A percentile compares a stretch with the other conserved stretches of the same genome.
Evolutionary conservation across 2,329 filamentous ascomycete species (phyloP).

Genomic region (Metarhizium brunneum): DNA sequence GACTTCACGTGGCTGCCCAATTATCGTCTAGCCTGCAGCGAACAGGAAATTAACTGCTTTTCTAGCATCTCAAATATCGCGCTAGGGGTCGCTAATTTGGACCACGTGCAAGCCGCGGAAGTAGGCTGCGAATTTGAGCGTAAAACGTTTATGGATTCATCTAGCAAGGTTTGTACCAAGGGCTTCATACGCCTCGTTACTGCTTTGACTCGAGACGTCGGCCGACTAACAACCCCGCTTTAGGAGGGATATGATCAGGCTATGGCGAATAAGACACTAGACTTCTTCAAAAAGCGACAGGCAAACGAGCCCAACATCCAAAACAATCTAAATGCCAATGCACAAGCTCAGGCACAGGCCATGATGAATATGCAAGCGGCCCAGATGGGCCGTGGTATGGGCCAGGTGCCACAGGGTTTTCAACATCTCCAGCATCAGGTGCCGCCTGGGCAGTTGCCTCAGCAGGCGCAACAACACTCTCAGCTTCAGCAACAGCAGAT

Average conservation of each 20-base stretch:
- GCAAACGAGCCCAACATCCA: constrained; percentile 39
- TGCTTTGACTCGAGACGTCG: too few relatives aligned
- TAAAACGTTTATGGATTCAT: constrained; percentile 34
- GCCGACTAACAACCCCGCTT: constrained; percentile 8
- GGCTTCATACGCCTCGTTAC: constrained; percentile 9
- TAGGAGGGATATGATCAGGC: constrained; percentile 42
- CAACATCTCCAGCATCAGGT: constrained; percentile 50
- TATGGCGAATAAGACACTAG: constrained; percentile 35
- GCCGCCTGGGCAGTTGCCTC: constrained; percentile 44
- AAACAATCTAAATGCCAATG: constrained; percentile 38
- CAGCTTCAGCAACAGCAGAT: constrained; percentile 26
- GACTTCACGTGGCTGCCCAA: background rate
- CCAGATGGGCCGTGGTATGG: constrained; percentile 42
- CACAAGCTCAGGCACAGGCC: constrained; percentile 30
- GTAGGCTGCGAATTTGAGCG: constrained; percentile 38
- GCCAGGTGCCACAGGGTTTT: constrained; percentile 42
- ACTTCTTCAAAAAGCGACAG: constrained; percentile 42
- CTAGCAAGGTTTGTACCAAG: constrained; percentile 32
- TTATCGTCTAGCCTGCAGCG: background rate
- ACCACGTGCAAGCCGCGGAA: constrained; percentile 31
- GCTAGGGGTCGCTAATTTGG: constrained; percentile 29
- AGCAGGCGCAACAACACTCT: constrained; percentile 17
- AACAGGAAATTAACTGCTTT: constrained; percentile 6
- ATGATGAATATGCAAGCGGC: constrained; percentile 45
- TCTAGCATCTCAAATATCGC: constrained; percentile 41